phyloP scores from a whole-genome alignment of 192 early-diverging fungal species.

The Phlyctochytrium bullatum region DNA sequence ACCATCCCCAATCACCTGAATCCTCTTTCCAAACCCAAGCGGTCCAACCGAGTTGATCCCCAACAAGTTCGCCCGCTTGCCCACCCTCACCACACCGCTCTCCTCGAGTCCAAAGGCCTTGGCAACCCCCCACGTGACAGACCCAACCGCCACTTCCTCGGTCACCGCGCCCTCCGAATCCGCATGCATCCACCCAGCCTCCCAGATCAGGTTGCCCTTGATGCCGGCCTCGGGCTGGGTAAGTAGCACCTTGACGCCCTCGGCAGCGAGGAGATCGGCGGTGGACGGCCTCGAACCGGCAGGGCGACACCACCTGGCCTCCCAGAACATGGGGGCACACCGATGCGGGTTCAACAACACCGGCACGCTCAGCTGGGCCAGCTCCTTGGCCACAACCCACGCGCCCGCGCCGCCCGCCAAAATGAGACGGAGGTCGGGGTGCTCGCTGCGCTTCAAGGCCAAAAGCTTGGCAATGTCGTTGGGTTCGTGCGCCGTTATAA shows the following conservation, averaged over 20 bases:
- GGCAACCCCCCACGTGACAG: conserved; percentile 69
- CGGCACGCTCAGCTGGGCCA: conserved; percentile 54
- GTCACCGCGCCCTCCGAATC: conserved; percentile 42
- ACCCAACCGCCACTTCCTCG: conserved; percentile 64
- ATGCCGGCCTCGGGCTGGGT: conserved; percentile 47
- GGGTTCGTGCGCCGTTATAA: conserved; percentile 24
- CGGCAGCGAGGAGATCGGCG: conserved; percentile 48
- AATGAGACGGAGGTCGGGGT: conserved; percentile 20
- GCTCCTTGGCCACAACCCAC: conserved; percentile 55
- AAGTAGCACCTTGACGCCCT: conserved; percentile 62
- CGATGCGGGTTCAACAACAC: conserved; percentile 63
- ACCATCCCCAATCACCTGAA: conserved; percentile 61
- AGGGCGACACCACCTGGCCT: conserved; percentile 57
- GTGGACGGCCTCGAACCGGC: conserved; percentile 52
- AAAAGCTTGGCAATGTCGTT: conserved; percentile 65
- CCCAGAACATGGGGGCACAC: conserved; percentile 63
- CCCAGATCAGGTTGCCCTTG: conserved; percentile 68
- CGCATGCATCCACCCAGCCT: conserved; percentile 66
- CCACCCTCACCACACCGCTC: conserved; percentile 28
- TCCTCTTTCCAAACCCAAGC: conserved; percentile 56
- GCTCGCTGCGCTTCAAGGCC: conserved; percentile 46
- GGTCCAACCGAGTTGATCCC: conserved; percentile 59
- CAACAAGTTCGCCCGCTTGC: conserved; percentile 50
- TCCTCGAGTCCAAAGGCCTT: conserved; percentile 53
- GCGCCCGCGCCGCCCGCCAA: conserved; percentile 71